Conservation (phyloP, 306 rosid species). For the Begonia loranthoides region DNA sequence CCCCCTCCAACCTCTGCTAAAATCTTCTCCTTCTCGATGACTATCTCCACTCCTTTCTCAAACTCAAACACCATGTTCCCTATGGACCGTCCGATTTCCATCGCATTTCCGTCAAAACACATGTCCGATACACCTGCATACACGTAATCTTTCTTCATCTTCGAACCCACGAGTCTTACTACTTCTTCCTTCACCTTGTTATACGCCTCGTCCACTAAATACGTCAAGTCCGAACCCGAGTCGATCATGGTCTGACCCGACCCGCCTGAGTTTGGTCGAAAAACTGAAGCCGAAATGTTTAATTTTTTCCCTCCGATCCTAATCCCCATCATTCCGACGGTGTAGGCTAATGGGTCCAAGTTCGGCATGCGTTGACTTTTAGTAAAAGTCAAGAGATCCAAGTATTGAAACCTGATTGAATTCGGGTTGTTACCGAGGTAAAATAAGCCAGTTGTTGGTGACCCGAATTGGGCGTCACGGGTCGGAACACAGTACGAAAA, state of each 20-base stretch:
- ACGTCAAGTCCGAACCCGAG: conserved; percentile 71
- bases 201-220: conserved; percentile 63
- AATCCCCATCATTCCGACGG: conserved; percentile 52
- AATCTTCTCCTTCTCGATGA: conserved; percentile 27
- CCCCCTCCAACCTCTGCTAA: conserved; percentile 62
- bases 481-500: conserved; percentile 74
- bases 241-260: conserved; percentile 89
- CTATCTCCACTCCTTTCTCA: conserved; percentile 61
- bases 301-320: conserved; percentile 30
- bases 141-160: conserved; percentile 45
- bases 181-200: conserved; percentile 38
- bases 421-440: conserved; percentile 62
- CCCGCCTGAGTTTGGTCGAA: conserved; percentile 51
- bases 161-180: conserved; percentile 37
- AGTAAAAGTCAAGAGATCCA: conserved; percentile 29
- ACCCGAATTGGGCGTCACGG: conserved; percentile 17
- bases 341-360: conserved; percentile 61
- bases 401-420: conserved; percentile 30
- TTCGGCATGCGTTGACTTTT: conserved; percentile 71
- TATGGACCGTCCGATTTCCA: conserved; percentile 40
- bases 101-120: conserved; percentile 39
- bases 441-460: conserved; percentile 37
- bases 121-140: conserved; percentile 51
- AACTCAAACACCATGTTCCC: conserved; percentile 60
- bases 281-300: conserved; percentile 22